These are phyloP conservation scores for Pseudogymnoascus sp. DNA, from an alignment of 2,329 filamentous ascomycete genomes.

Conservation along the genomic window DNA sequence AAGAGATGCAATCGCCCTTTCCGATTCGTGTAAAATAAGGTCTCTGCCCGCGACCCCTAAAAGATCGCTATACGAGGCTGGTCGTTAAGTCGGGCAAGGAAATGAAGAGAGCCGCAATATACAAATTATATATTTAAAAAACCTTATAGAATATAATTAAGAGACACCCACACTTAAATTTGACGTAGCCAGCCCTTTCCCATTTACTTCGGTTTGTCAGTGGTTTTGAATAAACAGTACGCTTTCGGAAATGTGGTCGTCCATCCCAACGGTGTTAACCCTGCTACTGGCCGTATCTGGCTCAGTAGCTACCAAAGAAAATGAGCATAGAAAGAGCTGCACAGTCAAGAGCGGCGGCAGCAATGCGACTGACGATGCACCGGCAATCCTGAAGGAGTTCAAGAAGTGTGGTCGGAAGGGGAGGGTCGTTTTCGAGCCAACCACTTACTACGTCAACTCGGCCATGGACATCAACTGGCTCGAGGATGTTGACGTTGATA, in stretches of 20 bases:
- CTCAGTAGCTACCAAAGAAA: slow-evolving; percentile 24
- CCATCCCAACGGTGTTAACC: background rate
- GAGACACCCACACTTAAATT: background rate
- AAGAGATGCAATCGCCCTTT: background rate
- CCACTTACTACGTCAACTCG: slow-evolving; percentile 36
- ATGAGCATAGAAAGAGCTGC: slow-evolving; percentile 9
- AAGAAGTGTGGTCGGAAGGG: slow-evolving; percentile 32
- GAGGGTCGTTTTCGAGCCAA: slow-evolving; percentile 33
- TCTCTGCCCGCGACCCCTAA: background rate
- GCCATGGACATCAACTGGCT: slow-evolving; percentile 38
- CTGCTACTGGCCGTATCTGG: background rate
- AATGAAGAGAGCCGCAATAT: background rate
- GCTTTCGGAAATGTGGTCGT: background rate
- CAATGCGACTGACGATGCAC: slow-evolving; percentile 31
- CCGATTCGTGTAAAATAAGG: background rate
- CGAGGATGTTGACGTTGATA: slow-evolving; percentile 35
- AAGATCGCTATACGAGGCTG: background rate
- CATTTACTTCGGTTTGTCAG: background rate
- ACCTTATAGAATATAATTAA: background rate
- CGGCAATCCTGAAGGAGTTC: slow-evolving; percentile 35
- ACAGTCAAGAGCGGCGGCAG: slow-evolving; percentile 12
- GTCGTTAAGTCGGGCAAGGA: background rate
- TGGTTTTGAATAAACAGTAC: background rate
- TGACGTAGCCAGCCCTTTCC: background rate
- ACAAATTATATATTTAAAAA: background rate